Evolutionary conservation across 169 alveolate species (phyloP).

Genomic region (Cryptosporidium baileyi): DNA sequence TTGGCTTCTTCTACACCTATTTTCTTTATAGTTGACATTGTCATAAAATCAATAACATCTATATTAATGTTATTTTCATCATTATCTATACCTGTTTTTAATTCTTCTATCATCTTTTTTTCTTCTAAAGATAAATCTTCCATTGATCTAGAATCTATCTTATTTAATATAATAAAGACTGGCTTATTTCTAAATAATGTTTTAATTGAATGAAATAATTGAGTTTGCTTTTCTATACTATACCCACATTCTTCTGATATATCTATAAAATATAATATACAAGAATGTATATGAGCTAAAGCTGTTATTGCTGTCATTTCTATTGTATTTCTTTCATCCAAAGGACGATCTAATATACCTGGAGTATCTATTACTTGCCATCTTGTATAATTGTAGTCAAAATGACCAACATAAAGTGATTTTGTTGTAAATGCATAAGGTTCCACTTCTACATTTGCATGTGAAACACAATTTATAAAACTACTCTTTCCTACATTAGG

Average conservation of each 20-base stretch:
- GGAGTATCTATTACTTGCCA: conserved; percentile 99
- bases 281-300: conserved; percentile 96
- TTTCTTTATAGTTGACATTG: conserved; percentile 82
- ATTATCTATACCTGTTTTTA: conserved; percentile 73
- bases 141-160: conserved; percentile 89
- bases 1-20: conserved; percentile 90
- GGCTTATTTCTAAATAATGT: conserved; percentile 95
- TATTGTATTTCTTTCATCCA: conserved; percentile 97
- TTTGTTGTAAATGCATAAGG: conserved; percentile 99
- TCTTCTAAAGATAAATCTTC: conserved; percentile 83
- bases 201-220: conserved; percentile 91
- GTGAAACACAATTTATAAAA: conserved; percentile 94
- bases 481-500: conserved; percentile 99
- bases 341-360: conserved; percentile 97
- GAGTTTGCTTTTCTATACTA: conserved; percentile 91
- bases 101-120: conserved; percentile 80
- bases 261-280: conserved; percentile 87
- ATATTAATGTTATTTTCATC: conserved; percentile 71
- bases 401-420: conserved; percentile 98
- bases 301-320: conserved; percentile 99
- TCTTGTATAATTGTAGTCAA: conserved; percentile 94
- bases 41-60: conserved; percentile 64
- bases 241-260: conserved; percentile 97
- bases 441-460: conserved; percentile 98
- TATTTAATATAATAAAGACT: conserved; percentile 91